A percentile compares a stretch with the other conserved stretches of the same genome.
Evolutionary conservation across 495 filamentous ascomycete genomes (phyloP).

Genomic region (Amniculicola lignicola): DNA sequence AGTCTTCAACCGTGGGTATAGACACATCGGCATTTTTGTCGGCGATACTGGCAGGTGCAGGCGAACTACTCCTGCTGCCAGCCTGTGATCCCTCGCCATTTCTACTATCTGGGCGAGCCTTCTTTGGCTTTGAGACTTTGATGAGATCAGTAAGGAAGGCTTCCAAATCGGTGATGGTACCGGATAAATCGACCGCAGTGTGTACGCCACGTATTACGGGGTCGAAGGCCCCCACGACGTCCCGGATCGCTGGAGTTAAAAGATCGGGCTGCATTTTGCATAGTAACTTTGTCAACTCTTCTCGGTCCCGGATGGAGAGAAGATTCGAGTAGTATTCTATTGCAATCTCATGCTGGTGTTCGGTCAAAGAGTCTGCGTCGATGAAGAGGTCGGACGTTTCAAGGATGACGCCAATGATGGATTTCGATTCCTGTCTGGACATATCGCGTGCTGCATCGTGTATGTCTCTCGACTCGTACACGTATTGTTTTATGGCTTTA

Average conservation of each 20-base stretch:
- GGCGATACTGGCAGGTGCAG: slow-evolving; percentile 33
- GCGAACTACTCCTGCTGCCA: slow-evolving; percentile 13
- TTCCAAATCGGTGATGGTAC: slow-evolving; percentile 55
- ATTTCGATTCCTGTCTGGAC: slow-evolving; percentile 40
- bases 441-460: slow-evolving; percentile 46
- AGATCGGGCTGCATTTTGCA: slow-evolving; percentile 59
- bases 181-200: slow-evolving; percentile 60
- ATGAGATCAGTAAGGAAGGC: slow-evolving; percentile 61
- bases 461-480: slow-evolving; percentile 45
- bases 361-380: slow-evolving; percentile 41
- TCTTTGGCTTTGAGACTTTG: slow-evolving; percentile 42
- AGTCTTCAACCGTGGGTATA: slow-evolving; percentile 60
- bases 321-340: slow-evolving; percentile 58
- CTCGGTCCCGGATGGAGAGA: slow-evolving; percentile 59
- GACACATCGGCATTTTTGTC: neutral
- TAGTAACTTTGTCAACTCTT: slow-evolving; percentile 55
- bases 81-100: slow-evolving; percentile 14
- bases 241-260: slow-evolving; percentile 55
- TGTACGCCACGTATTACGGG: slow-evolving; percentile 62
- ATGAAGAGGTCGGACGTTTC: slow-evolving; percentile 33
- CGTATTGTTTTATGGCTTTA: slow-evolving; percentile 49
- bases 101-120: too few relatives aligned
- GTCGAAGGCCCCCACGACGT: slow-evolving; percentile 58
- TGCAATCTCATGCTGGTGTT: slow-evolving; percentile 52
- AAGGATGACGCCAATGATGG: slow-evolving; percentile 55